Base-by-base conservation (phyloP, 1,284 basidiomycete genomes). In the Sporisorium sorghi region DNA sequence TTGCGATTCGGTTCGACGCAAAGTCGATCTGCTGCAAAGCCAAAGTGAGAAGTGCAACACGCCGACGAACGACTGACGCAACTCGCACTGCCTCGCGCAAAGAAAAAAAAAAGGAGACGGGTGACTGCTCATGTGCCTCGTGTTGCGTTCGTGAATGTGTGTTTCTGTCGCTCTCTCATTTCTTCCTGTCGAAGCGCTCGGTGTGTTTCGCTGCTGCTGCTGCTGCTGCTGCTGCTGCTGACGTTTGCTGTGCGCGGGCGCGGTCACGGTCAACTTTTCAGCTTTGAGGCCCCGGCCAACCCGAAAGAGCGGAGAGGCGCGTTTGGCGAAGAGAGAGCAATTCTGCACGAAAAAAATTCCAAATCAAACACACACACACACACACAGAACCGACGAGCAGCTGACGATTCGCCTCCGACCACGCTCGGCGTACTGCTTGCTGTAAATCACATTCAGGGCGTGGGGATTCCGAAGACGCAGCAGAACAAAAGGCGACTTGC, bases 391-490 rank as follows among this genome's bases (percentile, higher is more conserved):
- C 35, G 15, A n/a, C n/a, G n/a, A 43, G 10, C 42, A 44, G 42
- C 42, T 44, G 42, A 43, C 40, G 40, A 43, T 1, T 12, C 35
- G 35, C 15, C 35, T 37, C 49, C 49, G 49, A 50, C n/a, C 21
- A 14, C n/a, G n/a, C 49, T 50, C 47, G 47, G 35, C 37, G 49
- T 39, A 37, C 35, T 26, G 19, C n/a, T n/a, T n/a, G n/a, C n/a
- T n/a, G n/a, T n/a, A n/a, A n/a, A n/a, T n/a, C 5, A 28, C 14
- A 10, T 21, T 32, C 28, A 28, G 15, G 35, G 40, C 51, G 39
- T 32, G 51, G 51, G 51, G n/a, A 15, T 32, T 32, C 51, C 51
- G 51, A 53, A 43, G 51, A 53, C 51, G 28, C 28, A 26, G 26
- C 14, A 28, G 0, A 14, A 17, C 26, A 30, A 14, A 30, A 28